Percentiles rank a stretch among this genome's conserved stretches.
These are phyloP conservation scores for Aspergillus hortae DNA, from an alignment of 2,329 filamentous ascomycete species.

Conservation along the genomic window DNA sequence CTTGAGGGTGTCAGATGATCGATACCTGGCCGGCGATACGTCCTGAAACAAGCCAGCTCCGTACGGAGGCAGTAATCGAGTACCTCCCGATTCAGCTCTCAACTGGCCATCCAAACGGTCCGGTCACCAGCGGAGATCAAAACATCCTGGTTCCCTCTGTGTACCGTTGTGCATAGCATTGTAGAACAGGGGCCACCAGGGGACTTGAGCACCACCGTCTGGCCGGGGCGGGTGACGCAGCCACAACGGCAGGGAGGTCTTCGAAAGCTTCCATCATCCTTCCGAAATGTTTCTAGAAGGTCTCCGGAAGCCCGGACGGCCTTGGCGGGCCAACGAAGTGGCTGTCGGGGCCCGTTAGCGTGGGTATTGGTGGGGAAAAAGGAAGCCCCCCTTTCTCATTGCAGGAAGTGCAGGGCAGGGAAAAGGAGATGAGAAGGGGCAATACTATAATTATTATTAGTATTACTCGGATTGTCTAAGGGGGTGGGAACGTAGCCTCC, in stretches of 20 bases:
- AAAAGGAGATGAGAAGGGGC: background rate
- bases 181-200: slow-evolving; percentile 8
- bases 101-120: too few species aligned
- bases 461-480: too few species aligned
- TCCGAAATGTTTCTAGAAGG: slow-evolving; percentile 19
- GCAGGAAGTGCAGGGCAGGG: slow-evolving; percentile 1
- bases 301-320: slow-evolving; percentile 15
- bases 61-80: too few species aligned
- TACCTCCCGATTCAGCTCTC: too few species aligned
- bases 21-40: too few species aligned
- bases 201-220: slow-evolving; percentile 5
- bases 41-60: too few species aligned
- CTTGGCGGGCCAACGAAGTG: slow-evolving; percentile 11
- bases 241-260: slow-evolving; percentile 9
- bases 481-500: slow-evolving; percentile 9
- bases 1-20: too few species aligned
- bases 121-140: too few species aligned
- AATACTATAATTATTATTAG: background rate
- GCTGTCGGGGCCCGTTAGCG: slow-evolving; percentile 16
- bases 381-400: slow-evolving; percentile 3
- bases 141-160: background rate
- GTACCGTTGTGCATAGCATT: background rate
- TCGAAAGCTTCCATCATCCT: slow-evolving; percentile 15
- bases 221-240: slow-evolving; percentile 10
- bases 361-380: slow-evolving; percentile 11